Evolutionary conservation across 2,329 filamentous ascomycete species (phyloP).

Genomic region (Xylaria sp.): DNA sequence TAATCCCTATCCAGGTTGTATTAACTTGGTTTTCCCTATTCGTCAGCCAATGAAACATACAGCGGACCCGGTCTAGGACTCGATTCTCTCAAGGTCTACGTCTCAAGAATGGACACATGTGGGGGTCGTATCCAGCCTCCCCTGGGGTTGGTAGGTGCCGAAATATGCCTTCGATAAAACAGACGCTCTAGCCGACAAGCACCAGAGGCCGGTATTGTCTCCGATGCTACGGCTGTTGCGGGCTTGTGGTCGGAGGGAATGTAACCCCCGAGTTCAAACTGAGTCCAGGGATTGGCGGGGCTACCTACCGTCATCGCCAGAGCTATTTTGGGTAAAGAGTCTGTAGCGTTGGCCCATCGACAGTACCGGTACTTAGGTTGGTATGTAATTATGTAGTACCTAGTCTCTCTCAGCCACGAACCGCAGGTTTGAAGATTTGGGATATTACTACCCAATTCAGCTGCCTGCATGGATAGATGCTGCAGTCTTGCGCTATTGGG

Average conservation of each 20-base stretch:
- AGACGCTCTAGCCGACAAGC: conserved; percentile 16
- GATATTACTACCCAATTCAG: background rate
- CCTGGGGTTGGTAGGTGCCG: background rate
- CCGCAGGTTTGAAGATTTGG: background rate
- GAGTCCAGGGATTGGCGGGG: background rate
- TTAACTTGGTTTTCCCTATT: conserved; percentile 1
- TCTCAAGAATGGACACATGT: background rate
- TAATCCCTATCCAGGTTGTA: conserved; percentile 10
- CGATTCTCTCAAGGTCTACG: background rate
- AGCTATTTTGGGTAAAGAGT: background rate
- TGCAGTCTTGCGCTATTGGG: conserved; percentile 2
- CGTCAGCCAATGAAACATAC: conserved; percentile 8
- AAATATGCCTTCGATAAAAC: conserved; percentile 3
- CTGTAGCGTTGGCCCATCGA: no score
- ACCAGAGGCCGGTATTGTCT: conserved; percentile 18
- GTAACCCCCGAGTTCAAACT: conserved; percentile 21
- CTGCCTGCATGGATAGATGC: background rate
- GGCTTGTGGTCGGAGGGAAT: conserved; percentile 19
- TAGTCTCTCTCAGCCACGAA: conserved; percentile 9
- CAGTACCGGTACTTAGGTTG: no score
- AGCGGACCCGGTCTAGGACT: background rate
- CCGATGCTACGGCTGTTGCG: conserved; percentile 24
- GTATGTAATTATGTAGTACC: no score
- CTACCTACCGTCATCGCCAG: background rate
- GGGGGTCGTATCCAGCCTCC: conserved; percentile 15